Evolutionary conservation across 2,329 filamentous ascomycete species (phyloP).

Genomic region (Tolypocladium amazonense): DNA sequence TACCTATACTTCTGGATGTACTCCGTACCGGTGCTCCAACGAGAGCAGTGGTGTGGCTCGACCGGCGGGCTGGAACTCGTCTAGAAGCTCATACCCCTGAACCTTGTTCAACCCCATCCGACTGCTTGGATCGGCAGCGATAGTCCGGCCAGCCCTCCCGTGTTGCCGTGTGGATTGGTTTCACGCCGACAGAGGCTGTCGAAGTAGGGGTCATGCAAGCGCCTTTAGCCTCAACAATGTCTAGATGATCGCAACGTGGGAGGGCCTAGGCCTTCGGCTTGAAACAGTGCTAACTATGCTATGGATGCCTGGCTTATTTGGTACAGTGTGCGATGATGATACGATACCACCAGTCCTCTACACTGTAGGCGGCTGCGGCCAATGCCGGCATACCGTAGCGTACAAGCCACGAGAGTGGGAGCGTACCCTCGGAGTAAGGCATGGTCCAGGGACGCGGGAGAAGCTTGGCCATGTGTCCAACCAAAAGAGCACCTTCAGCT

Average conservation of each 20-base stretch:
- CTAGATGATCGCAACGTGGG: neutral
- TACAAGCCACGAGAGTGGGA: neutral
- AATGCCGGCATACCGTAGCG: neutral
- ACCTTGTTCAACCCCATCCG: neutral
- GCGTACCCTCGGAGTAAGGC: neutral
- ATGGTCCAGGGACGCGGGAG: neutral
- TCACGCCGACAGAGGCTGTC: neutral
- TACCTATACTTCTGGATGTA: neutral
- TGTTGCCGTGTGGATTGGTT: neutral
- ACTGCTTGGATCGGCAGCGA: neutral
- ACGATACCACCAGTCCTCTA: neutral
- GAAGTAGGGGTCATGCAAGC: neutral
- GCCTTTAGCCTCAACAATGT: neutral
- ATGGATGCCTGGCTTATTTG: neutral
- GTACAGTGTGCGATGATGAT: neutral
- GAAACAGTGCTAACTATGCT: neutral
- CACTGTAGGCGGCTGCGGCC: neutral
- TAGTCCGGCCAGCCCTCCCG: neutral
- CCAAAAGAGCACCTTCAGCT: neutral
- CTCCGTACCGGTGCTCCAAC: too few relatives aligned
- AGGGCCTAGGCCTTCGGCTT: neutral
- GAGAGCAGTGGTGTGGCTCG: neutral
- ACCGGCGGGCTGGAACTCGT: neutral
- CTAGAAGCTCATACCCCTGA: neutral
- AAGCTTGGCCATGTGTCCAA: neutral